Evolutionary conservation across 116 monocot species (phyloP).

Genomic region (Dioscorea cayenensis): DNA sequence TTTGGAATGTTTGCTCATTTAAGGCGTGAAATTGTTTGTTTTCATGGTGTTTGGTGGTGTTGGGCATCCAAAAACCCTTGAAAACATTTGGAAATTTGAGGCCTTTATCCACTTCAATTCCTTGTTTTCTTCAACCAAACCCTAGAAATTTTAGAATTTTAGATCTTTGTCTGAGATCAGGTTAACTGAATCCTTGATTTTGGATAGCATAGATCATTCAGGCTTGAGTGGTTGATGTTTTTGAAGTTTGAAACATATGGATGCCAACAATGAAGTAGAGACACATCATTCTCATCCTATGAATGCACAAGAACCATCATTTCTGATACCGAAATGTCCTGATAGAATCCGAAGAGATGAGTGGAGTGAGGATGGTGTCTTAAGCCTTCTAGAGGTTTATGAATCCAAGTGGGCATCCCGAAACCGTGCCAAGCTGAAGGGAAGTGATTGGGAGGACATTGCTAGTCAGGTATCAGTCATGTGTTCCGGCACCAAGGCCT

Average conservation of each 20-base stretch:
- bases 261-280: not conserved
- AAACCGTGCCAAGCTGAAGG: conserved; percentile 67
- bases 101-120: no score
- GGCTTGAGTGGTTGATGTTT: no score
- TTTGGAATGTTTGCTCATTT: no score
- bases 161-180: no score
- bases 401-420: conserved; percentile 58
- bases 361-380: conserved; percentile 55
- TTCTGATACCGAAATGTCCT: not conserved
- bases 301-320: not conserved
- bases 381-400: conserved; percentile 50
- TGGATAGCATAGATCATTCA: no score
- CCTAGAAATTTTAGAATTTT: no score
- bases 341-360: conserved; percentile 45
- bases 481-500: conserved; percentile 18
- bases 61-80: no score
- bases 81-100: no score
- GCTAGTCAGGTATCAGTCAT: conserved; percentile 42
- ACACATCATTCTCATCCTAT: not conserved
- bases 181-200: not conserved
- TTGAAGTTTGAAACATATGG: conserved; percentile 1
- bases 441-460: conserved; percentile 67
- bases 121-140: no score
- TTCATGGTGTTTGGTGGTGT: no score
- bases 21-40: no score